Evolutionary conservation across 306 rosid species (phyloP).

Genomic region (Coriaria nepalensis): DNA sequence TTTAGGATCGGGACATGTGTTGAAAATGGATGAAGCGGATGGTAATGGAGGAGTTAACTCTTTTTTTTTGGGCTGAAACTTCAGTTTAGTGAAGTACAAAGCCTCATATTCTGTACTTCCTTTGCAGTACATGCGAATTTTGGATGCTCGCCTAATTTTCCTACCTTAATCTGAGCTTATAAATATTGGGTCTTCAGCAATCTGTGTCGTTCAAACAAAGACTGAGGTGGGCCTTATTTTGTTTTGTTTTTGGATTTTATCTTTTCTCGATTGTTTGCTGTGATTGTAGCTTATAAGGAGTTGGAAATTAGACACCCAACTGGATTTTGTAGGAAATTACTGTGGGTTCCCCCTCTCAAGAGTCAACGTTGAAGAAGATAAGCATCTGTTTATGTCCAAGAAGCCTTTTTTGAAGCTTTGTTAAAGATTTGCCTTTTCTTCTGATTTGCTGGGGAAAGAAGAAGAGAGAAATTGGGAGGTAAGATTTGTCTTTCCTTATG

Average conservation of each 20-base stretch:
- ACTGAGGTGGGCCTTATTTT: neutral
- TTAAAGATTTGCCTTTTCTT: conserved; percentile 13
- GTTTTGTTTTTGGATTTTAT: conserved; percentile 12
- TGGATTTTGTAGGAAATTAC: neutral
- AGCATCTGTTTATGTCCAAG: neutral
- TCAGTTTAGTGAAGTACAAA: conserved; percentile 25
- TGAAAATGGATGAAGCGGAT: no score
- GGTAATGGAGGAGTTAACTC: neutral
- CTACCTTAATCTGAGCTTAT: neutral
- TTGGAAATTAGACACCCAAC: neutral
- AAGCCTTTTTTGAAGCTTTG: conserved; percentile 4
- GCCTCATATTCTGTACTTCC: conserved; percentile 3
- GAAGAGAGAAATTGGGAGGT: conserved; percentile 4
- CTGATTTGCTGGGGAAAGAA: neutral
- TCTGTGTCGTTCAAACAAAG: neutral
- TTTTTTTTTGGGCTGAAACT: no score
- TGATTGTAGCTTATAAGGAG: neutral
- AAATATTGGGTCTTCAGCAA: neutral
- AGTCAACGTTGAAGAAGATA: conserved; percentile 7
- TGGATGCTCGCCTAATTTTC: neutral
- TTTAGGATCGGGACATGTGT: no score
- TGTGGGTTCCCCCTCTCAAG: neutral
- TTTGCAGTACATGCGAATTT: conserved; percentile 30
- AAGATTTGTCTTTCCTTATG: neutral
- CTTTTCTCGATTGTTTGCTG: neutral